Base-by-base conservation (phyloP, 176 grass and related monocot species). In the Oryza glumipatula region DNA sequence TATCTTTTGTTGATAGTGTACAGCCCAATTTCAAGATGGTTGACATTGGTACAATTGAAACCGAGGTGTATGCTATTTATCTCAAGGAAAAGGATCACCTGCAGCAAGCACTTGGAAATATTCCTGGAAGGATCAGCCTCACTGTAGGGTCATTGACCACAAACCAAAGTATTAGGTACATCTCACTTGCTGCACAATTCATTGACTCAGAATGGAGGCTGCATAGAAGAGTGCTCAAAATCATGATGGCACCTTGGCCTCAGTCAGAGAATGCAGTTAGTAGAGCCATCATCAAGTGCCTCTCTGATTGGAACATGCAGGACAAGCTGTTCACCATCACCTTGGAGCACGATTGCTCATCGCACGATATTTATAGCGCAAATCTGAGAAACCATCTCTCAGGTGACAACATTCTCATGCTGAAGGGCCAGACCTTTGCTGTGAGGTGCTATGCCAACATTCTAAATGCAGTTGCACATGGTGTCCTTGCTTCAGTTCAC, bases 191-290 rank as follows among this genome's bases (percentile, higher is more conserved):
- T 9, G 91, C 87, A 22, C 80, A 92, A 74, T 92, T 92, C 76
- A 89, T 92, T 63, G 84, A 89, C 17, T 84, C 24, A 1, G 87
- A 92, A 1, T 92, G 91, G 91, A 89, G 75, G 65, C 56, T 92
- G 54, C 87, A 84, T 66, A 54, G 84, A 76, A 92, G 80, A 75
- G 87, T 92, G 87, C 91, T 92, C 26, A 89, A 87, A 36, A 87
- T 87, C 30, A 33, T 84, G 80, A 85, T 92, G 80, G 54, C 73
- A 12, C 51, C 87, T 74, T 83, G 70, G 7, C 69, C 84, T 74
- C 72, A 56, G 60, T 84, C 76, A 67, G 91, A 87, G 70, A 80
- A 92, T 73, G 87, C 54, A 43, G 44, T 89, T 65, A 78, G 87
- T 77, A 84, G 87, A 83, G 84, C 76, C 48, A 89, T 92, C 46